Evolutionary conservation across 306 rosid species (phyloP).

Genomic region (Fragaria iinumae): DNA sequence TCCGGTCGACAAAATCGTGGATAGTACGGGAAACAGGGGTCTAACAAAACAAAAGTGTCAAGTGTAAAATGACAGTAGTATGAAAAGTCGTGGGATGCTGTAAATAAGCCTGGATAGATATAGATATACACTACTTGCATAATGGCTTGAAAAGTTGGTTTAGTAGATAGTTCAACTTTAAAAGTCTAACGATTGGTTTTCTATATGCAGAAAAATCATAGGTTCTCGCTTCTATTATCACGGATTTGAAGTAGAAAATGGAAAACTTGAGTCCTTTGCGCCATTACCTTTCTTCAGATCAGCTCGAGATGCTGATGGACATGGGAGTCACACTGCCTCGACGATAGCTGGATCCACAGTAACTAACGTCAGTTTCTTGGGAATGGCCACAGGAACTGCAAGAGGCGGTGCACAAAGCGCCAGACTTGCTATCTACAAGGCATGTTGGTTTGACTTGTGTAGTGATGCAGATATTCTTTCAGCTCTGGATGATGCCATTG

Average conservation of each 20-base stretch:
- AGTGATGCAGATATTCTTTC: conserved; percentile 59
- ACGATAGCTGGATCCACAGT: conserved; percentile 65
- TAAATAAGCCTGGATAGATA: background rate
- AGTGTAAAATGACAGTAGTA: background rate
- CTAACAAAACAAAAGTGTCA: background rate
- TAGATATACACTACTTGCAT: background rate
- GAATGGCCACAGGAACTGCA: conserved; percentile 59
- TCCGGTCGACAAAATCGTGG: background rate
- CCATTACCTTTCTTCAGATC: conserved; percentile 47
- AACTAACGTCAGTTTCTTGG: conserved; percentile 45
- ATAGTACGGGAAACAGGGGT: background rate
- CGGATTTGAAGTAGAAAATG: conserved; percentile 49
- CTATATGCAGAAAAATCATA: conserved; percentile 52
- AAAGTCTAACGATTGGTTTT: background rate
- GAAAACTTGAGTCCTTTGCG: conserved; percentile 40
- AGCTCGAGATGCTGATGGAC: conserved; percentile 57
- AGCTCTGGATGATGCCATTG: conserved; percentile 68
- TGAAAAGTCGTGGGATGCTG: background rate
- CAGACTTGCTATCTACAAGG: conserved; percentile 71
- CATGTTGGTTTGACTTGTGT: conserved; percentile 59
- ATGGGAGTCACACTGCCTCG: conserved; percentile 76
- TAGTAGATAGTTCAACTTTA: background rate
- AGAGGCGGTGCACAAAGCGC: conserved; percentile 67
- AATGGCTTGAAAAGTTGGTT: background rate
- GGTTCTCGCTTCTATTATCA: conserved; percentile 54